Evolutionary conservation across 345 rosid genomes (phyloP), one percentile per base, ranked within the genome.

Genomic region (Hibiscus trionum): DNA sequence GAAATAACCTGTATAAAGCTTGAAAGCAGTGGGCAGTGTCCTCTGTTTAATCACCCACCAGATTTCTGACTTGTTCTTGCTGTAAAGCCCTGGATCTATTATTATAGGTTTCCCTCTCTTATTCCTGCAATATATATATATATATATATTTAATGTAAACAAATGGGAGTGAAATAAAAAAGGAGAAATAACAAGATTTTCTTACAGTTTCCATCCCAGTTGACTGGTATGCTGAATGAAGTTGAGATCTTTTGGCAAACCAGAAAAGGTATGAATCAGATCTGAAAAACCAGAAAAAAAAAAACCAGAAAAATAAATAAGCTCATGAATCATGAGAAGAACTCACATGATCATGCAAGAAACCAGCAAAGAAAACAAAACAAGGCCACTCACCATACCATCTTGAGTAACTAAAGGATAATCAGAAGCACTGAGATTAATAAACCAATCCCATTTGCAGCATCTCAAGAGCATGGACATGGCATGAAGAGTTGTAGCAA

Each of bases 361-460:
- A 47, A 47, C 37, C 37, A 35, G 37, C 37, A 21, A 27, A 15
- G 8, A 7, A 17, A 47, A 14, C 12, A 46, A 12, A 35, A 60
- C 61, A 15, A 66, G 10, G 75, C 11, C 86, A 93, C 98, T 93
- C 94, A 93, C 96, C 97, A 78, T 94, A 91, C 98, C 96, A 87
- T 94, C 98, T 90, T 90, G 96, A 77, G 96, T 91, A 4, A 88
- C 81, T 55, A 94, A 61, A 66, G 98, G 97, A 73, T 91, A 94
- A 78, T 94, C 97, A 76, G 97, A 91, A 76, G 98, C 95, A 80
- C 96, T 94, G n/a, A 94, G 96, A 80, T 94, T 94, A 16, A 94
- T 90, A 49, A 94, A 91, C 97, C 98, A 94, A 72, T 94, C 96
- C 97, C 98, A 91, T 69, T 82, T 79, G 85, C 91, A 85, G 77